Base-by-base conservation (phyloP, 805 yeast species). In the Barnettozyma siamensis region DNA sequence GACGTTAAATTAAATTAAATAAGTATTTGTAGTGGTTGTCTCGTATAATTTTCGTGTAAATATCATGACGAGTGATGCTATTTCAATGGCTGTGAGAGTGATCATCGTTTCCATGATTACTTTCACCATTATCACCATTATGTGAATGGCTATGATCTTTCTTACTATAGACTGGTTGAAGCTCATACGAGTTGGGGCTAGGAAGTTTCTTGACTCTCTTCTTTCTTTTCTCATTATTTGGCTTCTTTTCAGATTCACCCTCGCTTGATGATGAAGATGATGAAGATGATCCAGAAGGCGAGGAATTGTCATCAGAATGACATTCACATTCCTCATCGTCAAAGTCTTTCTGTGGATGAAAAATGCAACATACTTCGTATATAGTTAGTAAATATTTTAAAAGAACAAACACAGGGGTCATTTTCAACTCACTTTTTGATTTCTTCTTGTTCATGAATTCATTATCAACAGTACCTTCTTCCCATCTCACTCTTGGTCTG, bases 381-480 rank as follows among this genome's bases (percentile, higher is more conserved):
- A n/a, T n/a, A n/a, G n/a, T n/a, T n/a, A n/a, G n/a, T n/a, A n/a
- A n/a, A n/a, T n/a, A n/a, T n/a, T n/a, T n/a, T n/a, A n/a, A n/a
- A n/a, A n/a, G n/a, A n/a, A n/a, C n/a, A n/a, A n/a, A n/a, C n/a
- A n/a, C n/a, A n/a, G n/a, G n/a, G n/a, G n/a, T n/a, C n/a, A n/a
- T n/a, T n/a, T n/a, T n/a, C n/a, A n/a, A 58, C 69, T 38, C 47
- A 67, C 72, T 83, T 62, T 91, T 91, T 11, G 95, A 77, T 58
- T 88, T 88, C 67, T 93, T 93, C 66, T 78, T 86, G 56, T 83
- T 75, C 84, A 93, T 69, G 57, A 84, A 64, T 63, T 91, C 99
- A 59, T 91, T 91, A 60, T 91, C 98, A 5, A 93, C 72, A 4
- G 87, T 89, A 35, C 81, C 95, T 29, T 83, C 85, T 7, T 80